Percentiles rank a stretch among this genome's conserved stretches.
phyloP scores from a whole-genome alignment of 768 basidiomycete species.

The Rickenella mellea region DNA sequence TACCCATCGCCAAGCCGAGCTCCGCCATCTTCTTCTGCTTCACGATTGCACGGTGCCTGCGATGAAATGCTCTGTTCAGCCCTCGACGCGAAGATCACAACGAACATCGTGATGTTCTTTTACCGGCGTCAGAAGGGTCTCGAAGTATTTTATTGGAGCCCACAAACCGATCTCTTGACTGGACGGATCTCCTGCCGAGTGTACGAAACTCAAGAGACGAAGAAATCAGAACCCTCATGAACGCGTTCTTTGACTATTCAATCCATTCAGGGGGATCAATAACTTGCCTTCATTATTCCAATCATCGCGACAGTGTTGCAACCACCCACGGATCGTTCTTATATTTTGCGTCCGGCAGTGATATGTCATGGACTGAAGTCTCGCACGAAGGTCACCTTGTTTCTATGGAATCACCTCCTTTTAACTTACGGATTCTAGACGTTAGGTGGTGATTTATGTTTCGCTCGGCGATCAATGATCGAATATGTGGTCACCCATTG shows the following conservation, averaged over 20 bases:
- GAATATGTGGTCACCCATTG: too few relatives aligned
- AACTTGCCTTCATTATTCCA: constrained; percentile 35
- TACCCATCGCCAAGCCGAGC: constrained; percentile 74
- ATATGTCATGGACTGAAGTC: constrained; percentile 26
- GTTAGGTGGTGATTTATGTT: constrained; percentile 34
- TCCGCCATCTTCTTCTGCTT: constrained; percentile 78
- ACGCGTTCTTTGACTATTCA: constrained; percentile 23
- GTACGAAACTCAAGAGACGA: constrained; percentile 28
- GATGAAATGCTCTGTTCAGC: constrained; percentile 63
- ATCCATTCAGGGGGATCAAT: constrained; percentile 27
- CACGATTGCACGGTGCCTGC: constrained; percentile 72
- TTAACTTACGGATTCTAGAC: constrained; percentile 55
- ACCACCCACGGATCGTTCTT: constrained; percentile 32
- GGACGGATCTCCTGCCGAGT: constrained; percentile 24
- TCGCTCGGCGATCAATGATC: constrained; percentile 29
- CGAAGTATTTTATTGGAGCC: constrained; percentile 48
- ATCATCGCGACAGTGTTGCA: constrained; percentile 33
- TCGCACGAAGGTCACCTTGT: constrained; percentile 15
- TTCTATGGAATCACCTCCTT: constrained; percentile 18
- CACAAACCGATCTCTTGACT: constrained; percentile 41
- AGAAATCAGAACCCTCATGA: constrained; percentile 39
- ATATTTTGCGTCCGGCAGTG: constrained; percentile 7
- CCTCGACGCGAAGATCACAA: constrained; percentile 55
- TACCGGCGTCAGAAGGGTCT: constrained; percentile 49
- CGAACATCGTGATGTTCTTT: constrained; percentile 59